A percentile compares a stretch with the other conserved stretches of the same genome.
These are phyloP conservation scores for Starmerella geochares DNA, from an alignment of 805 yeast species.

Conservation along the genomic window DNA sequence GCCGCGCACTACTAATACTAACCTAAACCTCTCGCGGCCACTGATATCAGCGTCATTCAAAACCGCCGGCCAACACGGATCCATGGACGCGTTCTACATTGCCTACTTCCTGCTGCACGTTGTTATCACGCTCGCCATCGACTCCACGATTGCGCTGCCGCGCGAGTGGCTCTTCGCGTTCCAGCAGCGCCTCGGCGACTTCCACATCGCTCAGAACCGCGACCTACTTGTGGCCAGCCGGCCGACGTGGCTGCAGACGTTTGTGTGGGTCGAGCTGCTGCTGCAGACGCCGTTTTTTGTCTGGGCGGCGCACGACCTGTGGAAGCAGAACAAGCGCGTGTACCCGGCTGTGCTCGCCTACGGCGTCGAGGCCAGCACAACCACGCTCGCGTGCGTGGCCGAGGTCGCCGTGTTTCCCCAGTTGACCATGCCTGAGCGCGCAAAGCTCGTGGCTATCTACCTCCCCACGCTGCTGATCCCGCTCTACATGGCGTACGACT, in stretches of 20 bases:
- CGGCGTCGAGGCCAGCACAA: constrained; percentile 72
- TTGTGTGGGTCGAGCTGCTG: constrained; percentile 60
- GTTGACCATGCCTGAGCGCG: constrained; percentile 33
- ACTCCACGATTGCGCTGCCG: constrained; percentile 63
- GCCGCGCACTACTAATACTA: background rate
- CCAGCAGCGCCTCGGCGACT: constrained; percentile 43
- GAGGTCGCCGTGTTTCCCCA: constrained; percentile 32
- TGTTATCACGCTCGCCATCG: constrained; percentile 66
- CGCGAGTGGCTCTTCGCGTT: constrained; percentile 36
- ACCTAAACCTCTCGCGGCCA: too few species aligned
- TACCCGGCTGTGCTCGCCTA: constrained; percentile 47
- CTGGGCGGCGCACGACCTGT: constrained; percentile 34
- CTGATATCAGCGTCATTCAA: too few species aligned
- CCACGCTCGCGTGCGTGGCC: constrained; percentile 59
- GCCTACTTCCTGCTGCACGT: constrained; percentile 47
- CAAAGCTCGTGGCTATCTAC: constrained; percentile 45
- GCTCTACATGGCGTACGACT: constrained; percentile 42
- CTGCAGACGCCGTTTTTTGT: constrained; percentile 74
- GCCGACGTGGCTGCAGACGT: constrained; percentile 65
- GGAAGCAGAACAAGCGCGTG: constrained; percentile 30
- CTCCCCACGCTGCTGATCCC: constrained; percentile 68
- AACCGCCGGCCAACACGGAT: too few species aligned
- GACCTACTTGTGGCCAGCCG: constrained; percentile 55
- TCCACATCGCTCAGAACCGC: constrained; percentile 55
- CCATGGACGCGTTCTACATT: constrained; percentile 26